A percentile compares a stretch with the other conserved stretches of the same genome.
Evolutionary conservation across 805 yeast species (phyloP).

Genomic region (Schizosaccharomyces cryophilus): DNA sequence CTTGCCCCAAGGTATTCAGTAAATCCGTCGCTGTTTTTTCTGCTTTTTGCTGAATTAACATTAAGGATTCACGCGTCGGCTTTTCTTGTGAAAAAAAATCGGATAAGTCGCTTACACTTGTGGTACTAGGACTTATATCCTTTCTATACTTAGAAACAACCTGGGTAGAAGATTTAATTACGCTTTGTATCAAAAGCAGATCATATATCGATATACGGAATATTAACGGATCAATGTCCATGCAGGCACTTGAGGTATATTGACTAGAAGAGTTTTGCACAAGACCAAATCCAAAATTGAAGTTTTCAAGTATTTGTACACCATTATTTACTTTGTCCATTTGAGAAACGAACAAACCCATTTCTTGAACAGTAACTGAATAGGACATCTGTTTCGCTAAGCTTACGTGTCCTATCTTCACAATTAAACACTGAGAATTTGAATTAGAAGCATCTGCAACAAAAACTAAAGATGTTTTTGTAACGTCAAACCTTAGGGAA

Average conservation of each 20-base stretch:
- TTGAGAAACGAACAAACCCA: background rate
- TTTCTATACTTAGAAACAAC: background rate
- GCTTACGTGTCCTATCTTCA: background rate
- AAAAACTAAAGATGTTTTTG: background rate
- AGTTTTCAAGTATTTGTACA: background rate
- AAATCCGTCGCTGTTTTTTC: background rate
- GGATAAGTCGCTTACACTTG: background rate
- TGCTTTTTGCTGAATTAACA: background rate
- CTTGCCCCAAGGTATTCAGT: background rate
- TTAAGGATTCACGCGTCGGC: background rate
- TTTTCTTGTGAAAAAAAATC: no score
- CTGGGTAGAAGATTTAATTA: background rate
- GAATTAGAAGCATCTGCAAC: background rate
- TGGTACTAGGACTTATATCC: background rate
- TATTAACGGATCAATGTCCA: slow-evolving; percentile 51
- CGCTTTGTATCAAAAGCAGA: slow-evolving; percentile 45
- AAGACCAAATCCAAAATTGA: background rate
- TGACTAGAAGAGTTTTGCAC: background rate
- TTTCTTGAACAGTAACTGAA: background rate
- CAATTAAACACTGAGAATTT: background rate
- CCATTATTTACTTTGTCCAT: background rate
- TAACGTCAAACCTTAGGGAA: background rate
- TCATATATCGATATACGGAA: slow-evolving; percentile 70
- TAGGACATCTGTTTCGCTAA: background rate
- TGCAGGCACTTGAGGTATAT: background rate